A percentile compares a stretch with the other conserved stretches of the same genome.
Evolutionary conservation across 805 yeast genomes (phyloP).

Genomic region (Lipomyces orientalis): DNA sequence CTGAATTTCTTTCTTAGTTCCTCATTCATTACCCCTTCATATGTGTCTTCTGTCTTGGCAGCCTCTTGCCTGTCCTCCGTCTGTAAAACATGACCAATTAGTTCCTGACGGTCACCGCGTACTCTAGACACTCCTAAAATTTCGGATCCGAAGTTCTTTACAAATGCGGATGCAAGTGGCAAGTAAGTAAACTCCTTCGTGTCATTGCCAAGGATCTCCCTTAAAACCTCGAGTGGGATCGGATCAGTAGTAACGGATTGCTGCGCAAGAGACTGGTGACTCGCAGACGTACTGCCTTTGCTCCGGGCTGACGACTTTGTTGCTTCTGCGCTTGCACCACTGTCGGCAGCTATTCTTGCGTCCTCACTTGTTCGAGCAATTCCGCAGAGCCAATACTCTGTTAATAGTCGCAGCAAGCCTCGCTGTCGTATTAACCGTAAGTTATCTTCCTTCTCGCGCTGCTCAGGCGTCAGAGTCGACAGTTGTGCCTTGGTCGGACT

Average conservation of each 20-base stretch:
- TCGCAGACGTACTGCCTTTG: background rate
- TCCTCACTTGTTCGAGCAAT: slow-evolving; percentile 57
- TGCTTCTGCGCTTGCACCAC: slow-evolving; percentile 8
- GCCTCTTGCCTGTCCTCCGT: background rate
- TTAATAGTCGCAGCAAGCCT: slow-evolving; percentile 56
- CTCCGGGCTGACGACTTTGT: slow-evolving; percentile 4
- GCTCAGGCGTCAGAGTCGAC: slow-evolving; percentile 39
- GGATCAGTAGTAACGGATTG: slow-evolving; percentile 43
- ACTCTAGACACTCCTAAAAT: slow-evolving; percentile 53
- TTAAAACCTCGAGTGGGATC: slow-evolving; percentile 52
- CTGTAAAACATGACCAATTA: background rate
- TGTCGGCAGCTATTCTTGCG: slow-evolving; percentile 44
- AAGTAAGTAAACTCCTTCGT: slow-evolving; percentile 31
- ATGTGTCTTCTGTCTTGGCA: slow-evolving; percentile 16
- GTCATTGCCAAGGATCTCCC: slow-evolving; percentile 49
- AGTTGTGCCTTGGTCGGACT: slow-evolving; percentile 37
- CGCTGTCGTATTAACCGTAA: slow-evolving; percentile 53
- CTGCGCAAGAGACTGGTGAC: slow-evolving; percentile 37
- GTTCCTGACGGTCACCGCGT: slow-evolving; percentile 9
- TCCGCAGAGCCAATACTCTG: slow-evolving; percentile 65
- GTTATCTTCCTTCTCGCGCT: slow-evolving; percentile 53
- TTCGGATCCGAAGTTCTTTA: slow-evolving; percentile 67
- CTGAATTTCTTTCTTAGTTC: slow-evolving; percentile 40
- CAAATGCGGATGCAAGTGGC: slow-evolving; percentile 44
- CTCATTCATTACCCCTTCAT: slow-evolving; percentile 37